phyloP scores from a whole-genome alignment of 495 filamentous ascomycete species.

The Acidomyces sp. region DNA sequence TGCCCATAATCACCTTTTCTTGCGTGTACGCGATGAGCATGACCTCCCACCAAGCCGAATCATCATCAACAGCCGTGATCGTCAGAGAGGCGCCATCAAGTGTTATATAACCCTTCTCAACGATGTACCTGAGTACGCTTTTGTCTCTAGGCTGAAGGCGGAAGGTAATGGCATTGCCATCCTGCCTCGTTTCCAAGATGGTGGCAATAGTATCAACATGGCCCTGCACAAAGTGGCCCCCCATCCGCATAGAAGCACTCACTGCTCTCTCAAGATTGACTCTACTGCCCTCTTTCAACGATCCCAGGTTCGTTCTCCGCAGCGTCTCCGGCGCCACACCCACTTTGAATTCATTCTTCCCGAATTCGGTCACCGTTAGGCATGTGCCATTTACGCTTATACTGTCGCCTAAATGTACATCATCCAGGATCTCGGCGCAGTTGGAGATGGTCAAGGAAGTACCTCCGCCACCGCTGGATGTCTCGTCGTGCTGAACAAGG shows the following conservation, averaged over 20 bases:
- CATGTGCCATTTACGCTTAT: constrained; percentile 88
- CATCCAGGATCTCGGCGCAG: constrained; percentile 60
- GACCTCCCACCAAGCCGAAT: constrained; percentile 83
- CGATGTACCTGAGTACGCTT: constrained; percentile 64
- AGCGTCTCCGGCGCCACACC: constrained; percentile 94
- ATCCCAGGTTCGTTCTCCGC: constrained; percentile 84
- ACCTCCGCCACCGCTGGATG: constrained; percentile 53
- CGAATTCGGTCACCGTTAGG: constrained; percentile 80
- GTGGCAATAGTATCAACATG: constrained; percentile 83
- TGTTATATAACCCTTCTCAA: constrained; percentile 93
- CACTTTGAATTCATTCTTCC: constrained; percentile 63
- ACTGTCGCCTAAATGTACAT: constrained; percentile 79
- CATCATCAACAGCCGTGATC: constrained; percentile 56
- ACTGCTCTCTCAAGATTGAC: constrained; percentile 95
- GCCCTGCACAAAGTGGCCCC: constrained; percentile 77
- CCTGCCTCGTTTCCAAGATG: constrained; percentile 53
- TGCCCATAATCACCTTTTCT: constrained; percentile 72
- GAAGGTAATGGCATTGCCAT: constrained; percentile 80
- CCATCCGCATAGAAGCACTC: constrained; percentile 77
- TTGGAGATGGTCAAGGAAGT: constrained; percentile 79
- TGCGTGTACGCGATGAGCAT: constrained; percentile 99
- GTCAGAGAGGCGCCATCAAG: constrained; percentile 96
- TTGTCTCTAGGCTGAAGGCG: constrained; percentile 59
- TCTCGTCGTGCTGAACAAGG: constrained; percentile 65
- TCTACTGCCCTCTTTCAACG: constrained; percentile 38